Percentiles rank a stretch among this genome's conserved stretches.
These are phyloP conservation scores for Crithidia sp. DNA, from an alignment of 208 protist genomes.

Conservation along the genomic window DNA sequence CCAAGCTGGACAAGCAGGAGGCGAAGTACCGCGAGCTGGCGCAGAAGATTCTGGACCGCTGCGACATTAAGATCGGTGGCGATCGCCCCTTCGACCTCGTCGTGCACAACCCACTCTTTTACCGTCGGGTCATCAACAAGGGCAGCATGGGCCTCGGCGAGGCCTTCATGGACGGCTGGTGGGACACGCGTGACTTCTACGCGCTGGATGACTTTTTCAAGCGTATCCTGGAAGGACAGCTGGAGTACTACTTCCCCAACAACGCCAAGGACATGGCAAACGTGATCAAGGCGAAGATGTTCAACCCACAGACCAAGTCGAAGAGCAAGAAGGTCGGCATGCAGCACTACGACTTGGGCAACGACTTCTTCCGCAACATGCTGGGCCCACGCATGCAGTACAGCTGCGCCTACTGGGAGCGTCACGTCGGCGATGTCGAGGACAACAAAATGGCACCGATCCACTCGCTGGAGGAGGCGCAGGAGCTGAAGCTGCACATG, in stretches of 20 bases:
- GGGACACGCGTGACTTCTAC: constrained; percentile 63
- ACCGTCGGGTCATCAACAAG: constrained; percentile 49
- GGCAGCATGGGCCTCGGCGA: constrained; percentile 61
- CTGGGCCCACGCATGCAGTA: constrained; percentile 79
- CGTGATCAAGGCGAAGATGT: constrained; percentile 48
- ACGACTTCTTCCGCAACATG: constrained; percentile 75
- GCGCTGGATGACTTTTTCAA: constrained; percentile 54
- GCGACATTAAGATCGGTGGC: constrained; percentile 47
- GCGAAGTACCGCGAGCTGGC: constrained; percentile 36
- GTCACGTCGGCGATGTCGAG: constrained; percentile 25
- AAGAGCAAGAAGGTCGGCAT: constrained; percentile 60
- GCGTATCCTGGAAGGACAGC: constrained; percentile 34
- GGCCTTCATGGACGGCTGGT: constrained; percentile 69
- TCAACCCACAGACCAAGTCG: constrained; percentile 59
- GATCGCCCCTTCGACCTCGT: constrained; percentile 48
- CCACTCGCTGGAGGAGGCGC: constrained; percentile 67
- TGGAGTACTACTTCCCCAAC: constrained; percentile 74
- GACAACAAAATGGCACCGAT: constrained; percentile 26
- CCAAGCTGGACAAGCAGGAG: constrained; percentile 34
- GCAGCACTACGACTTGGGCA: constrained; percentile 79
- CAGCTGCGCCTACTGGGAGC: constrained; percentile 71
- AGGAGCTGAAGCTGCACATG: constrained; percentile 74
- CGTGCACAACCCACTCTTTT: constrained; percentile 52
- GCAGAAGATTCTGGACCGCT: constrained; percentile 49
- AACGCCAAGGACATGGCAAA: constrained; percentile 59